Evolutionary conservation across 106 monocot genomes (phyloP).

Genomic region (Dendrobium nobile): DNA sequence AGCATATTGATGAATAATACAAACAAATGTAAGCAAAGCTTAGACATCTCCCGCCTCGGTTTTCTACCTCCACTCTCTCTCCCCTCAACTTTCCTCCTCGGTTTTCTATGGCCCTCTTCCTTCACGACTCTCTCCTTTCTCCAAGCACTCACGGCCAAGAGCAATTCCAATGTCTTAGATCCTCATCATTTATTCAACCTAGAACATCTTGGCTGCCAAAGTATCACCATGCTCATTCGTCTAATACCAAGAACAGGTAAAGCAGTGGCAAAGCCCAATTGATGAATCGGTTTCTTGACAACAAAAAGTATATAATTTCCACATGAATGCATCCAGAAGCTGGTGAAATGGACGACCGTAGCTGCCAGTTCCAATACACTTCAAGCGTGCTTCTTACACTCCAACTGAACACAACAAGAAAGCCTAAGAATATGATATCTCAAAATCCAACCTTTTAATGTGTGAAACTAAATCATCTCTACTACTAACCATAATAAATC

Average conservation of each 20-base stretch:
- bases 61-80: no score
- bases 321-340: not conserved
- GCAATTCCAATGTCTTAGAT: no score
- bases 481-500: no score
- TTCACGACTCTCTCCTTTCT: no score
- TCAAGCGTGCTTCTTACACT: not conserved
- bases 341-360: not conserved
- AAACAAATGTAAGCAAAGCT: not conserved
- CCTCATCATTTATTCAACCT: not conserved
- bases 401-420: not conserved
- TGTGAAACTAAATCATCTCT: no score
- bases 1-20: not conserved
- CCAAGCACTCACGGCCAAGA: no score
- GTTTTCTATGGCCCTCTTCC: no score
- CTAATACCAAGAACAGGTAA: not conserved
- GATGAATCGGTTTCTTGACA: no score
- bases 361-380: not conserved
- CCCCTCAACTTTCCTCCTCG: no score
- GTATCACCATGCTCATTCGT: not conserved
- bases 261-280: not conserved
- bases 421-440: not conserved
- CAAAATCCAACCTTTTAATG: not conserved
- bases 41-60: no score
- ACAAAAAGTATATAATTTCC: no score
- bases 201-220: not conserved